Evolutionary conservation across 768 basidiomycete species (phyloP).

Genomic region (Gymnopilus dilepis): DNA sequence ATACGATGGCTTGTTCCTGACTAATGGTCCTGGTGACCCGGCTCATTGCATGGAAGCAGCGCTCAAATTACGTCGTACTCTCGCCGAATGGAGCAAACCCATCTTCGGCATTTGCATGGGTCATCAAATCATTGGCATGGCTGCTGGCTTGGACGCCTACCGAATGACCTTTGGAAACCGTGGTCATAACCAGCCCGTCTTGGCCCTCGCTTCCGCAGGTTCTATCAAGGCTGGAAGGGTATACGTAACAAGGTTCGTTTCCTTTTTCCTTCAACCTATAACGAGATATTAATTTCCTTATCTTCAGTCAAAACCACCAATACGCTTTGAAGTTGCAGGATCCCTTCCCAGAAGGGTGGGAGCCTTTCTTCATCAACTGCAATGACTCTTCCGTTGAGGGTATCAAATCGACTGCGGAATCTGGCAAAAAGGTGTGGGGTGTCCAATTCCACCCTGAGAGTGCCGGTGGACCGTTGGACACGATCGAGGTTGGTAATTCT

Average conservation of each 20-base stretch:
- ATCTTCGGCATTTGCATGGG: slow-evolving; percentile 99
- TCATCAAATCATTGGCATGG: slow-evolving; percentile 97
- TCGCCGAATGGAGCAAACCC: slow-evolving; percentile 90
- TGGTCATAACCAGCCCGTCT: slow-evolving; percentile 98
- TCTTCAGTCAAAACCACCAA: slow-evolving; percentile 89
- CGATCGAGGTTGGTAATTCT: slow-evolving; percentile 77
- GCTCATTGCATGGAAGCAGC: slow-evolving; percentile 87
- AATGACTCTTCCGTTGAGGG: slow-evolving; percentile 99
- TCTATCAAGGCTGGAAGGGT: slow-evolving; percentile 96
- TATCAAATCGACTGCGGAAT: slow-evolving; percentile 91
- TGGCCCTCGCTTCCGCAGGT: slow-evolving; percentile 91
- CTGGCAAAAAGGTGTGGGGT: slow-evolving; percentile 94
- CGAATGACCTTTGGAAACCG: slow-evolving; percentile 99
- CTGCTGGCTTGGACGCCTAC: slow-evolving; percentile 95
- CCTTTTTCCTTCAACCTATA: not conserved
- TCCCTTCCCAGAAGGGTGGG: slow-evolving; percentile 96
- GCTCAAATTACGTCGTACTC: slow-evolving; percentile 76
- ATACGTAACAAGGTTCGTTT: slow-evolving; percentile 86
- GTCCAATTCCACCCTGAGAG: slow-evolving; percentile 99
- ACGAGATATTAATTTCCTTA: slow-evolving; percentile 9
- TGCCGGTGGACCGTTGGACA: slow-evolving; percentile 97
- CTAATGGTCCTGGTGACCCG: slow-evolving; percentile 97
- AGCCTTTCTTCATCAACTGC: slow-evolving; percentile 99
- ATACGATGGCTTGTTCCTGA: slow-evolving; percentile 93
- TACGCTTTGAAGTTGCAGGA: slow-evolving; percentile 95